Evolutionary conservation across 1,139 yeast genomes (phyloP).

Genomic region (Pichia sp.): DNA sequence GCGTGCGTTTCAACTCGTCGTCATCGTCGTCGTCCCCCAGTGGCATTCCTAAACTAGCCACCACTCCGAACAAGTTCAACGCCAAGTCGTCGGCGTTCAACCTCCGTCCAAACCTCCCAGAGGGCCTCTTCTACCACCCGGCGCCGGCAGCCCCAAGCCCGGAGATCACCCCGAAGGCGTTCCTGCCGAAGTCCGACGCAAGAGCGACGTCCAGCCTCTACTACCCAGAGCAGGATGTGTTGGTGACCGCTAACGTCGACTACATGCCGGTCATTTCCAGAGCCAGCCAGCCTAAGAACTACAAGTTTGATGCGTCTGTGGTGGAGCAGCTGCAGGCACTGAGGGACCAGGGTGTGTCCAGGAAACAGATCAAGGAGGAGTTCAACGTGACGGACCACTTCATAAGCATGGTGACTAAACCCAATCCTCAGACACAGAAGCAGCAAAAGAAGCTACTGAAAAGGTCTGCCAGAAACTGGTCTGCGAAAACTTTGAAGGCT

Average conservation of each 20-base stretch:
- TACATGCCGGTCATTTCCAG: constrained; percentile 49
- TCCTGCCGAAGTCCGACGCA: constrained; percentile 63
- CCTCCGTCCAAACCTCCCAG: constrained; percentile 35
- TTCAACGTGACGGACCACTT: constrained; percentile 55
- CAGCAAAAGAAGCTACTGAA: constrained; percentile 30
- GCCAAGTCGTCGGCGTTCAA: constrained; percentile 36
- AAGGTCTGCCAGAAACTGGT: constrained; percentile 47
- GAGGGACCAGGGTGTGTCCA: constrained; percentile 55
- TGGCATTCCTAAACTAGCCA: constrained; percentile 25
- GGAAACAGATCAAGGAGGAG: constrained; percentile 62
- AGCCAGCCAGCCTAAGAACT: constrained; percentile 39
- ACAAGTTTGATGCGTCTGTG: constrained; percentile 58
- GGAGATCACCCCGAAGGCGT: constrained; percentile 60
- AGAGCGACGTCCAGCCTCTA: constrained; percentile 42
- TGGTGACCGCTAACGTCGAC: constrained; percentile 38
- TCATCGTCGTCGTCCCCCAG: background rate
- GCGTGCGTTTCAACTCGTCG: constrained; percentile 7
- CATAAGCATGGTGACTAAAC: constrained; percentile 46
- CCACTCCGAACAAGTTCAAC: constrained; percentile 35
- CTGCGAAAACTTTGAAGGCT: constrained; percentile 36
- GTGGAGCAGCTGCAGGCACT: constrained; percentile 58
- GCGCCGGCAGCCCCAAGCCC: constrained; percentile 44
- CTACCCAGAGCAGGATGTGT: constrained; percentile 32
- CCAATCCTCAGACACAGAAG: constrained; percentile 32
- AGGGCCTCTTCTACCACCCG: constrained; percentile 42